Conservation (phyloP, 1,284 basidiomycete species). For the Papiliotrema flavescens region DNA sequence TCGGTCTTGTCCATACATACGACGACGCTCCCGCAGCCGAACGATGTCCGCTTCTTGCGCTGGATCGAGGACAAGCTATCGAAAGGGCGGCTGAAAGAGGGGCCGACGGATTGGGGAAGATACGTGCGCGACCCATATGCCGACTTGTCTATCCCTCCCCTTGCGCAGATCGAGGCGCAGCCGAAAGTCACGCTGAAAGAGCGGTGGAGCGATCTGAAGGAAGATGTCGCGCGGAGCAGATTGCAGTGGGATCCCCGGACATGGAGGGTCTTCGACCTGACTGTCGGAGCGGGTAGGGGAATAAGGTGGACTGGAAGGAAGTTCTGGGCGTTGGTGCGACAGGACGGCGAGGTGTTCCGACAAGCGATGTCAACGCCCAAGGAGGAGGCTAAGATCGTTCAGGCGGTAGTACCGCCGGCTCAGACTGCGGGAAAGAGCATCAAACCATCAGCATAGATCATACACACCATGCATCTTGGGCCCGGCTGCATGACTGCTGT, state of each 20-base stretch:
- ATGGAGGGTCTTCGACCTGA: neutral
- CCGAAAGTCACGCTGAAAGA: neutral
- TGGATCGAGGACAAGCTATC: conserved; percentile 39
- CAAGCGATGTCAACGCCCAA: neutral
- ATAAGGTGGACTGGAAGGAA: neutral
- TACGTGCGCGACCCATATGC: conserved; percentile 16
- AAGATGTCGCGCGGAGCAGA: neutral
- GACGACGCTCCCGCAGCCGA: conserved; percentile 35
- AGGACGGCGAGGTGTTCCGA: neutral
- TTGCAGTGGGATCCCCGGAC: conserved; percentile 7
- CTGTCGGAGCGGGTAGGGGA: conserved; percentile 1
- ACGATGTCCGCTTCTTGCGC: conserved; percentile 41
- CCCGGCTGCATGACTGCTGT: neutral
- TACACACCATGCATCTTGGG: neutral
- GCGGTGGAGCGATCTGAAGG: neutral
- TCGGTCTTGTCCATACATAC: conserved; percentile 41
- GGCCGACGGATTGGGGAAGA: conserved; percentile 13
- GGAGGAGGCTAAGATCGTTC: neutral
- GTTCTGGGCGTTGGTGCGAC: neutral
- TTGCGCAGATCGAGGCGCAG: neutral
- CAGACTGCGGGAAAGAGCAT: neutral
- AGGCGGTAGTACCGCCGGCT: neutral
- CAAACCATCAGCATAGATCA: neutral
- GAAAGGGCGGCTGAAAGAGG: conserved; percentile 9
- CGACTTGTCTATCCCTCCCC: neutral